phyloP scores from a whole-genome alignment of 768 basidiomycete species.

The Kwoniella shandongensis region DNA sequence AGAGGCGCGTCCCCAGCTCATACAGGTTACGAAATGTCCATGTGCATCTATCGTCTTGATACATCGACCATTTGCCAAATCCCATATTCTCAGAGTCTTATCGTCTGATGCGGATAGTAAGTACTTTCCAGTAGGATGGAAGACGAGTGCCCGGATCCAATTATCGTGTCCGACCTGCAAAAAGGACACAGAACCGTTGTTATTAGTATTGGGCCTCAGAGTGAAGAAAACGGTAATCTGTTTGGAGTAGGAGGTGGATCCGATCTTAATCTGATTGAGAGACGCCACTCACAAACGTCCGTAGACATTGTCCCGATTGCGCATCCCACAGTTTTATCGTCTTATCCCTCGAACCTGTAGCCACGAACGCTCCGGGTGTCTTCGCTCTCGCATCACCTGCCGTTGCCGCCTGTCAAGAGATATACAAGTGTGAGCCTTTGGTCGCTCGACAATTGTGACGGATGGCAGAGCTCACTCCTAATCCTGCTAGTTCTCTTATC shows the following conservation, averaged over 20 bases:
- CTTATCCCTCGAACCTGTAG: constrained; percentile 86
- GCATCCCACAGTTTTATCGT: constrained; percentile 89
- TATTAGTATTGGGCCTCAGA: too few species aligned
- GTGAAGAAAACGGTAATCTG: too few species aligned
- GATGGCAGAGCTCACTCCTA: constrained; percentile 61
- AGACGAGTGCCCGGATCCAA: constrained; percentile 83
- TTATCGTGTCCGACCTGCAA: constrained; percentile 64
- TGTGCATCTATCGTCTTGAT: constrained; percentile 85
- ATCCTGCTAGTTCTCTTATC: constrained; percentile 72
- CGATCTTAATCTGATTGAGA: too few species aligned
- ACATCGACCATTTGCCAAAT: constrained; percentile 78
- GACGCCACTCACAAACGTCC: constrained; percentile 69
- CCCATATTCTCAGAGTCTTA: constrained; percentile 88
- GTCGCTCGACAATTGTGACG: too few species aligned
- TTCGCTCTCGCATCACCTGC: constrained; percentile 56
- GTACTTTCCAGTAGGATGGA: constrained; percentile 86
- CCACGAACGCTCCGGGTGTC: constrained; percentile 61
- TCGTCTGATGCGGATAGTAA: constrained; percentile 90
- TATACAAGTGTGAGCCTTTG: not conserved
- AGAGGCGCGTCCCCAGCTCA: constrained; percentile 70
- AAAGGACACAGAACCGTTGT: too few species aligned
- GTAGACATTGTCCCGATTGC: constrained; percentile 73
- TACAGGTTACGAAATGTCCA: constrained; percentile 74
- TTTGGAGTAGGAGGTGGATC: too few species aligned
- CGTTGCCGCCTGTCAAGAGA: constrained; percentile 59